Evolutionary conservation across 2,329 filamentous ascomycete species (phyloP).

Genomic region (Capronia americana): DNA sequence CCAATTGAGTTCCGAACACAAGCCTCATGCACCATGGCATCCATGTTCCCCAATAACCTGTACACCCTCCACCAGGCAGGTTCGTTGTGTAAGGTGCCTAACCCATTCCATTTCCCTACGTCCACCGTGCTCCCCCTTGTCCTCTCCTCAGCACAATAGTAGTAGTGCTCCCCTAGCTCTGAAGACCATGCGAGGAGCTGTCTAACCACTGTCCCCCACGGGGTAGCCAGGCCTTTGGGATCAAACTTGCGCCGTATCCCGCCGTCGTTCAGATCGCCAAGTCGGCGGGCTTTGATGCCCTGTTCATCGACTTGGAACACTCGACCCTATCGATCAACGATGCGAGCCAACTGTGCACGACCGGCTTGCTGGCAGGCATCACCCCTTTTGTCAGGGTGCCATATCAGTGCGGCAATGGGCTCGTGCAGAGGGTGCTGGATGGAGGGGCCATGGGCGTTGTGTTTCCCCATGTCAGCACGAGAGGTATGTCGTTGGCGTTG

Average conservation of each 20-base stretch:
- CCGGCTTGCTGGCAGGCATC: slow-evolving; percentile 40
- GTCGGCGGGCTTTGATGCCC: slow-evolving; percentile 45
- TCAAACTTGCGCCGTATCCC: slow-evolving; percentile 42
- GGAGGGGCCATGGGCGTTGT: slow-evolving; percentile 31
- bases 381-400: slow-evolving; percentile 34
- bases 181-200: neutral
- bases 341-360: slow-evolving; percentile 42
- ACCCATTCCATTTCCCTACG: neutral
- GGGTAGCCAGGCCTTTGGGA: slow-evolving; percentile 35
- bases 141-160: neutral
- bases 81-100: slow-evolving; percentile 22
- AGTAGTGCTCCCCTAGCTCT: neutral
- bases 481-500: slow-evolving; percentile 17
- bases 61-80: slow-evolving; percentile 10
- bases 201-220: neutral
- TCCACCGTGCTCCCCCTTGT: neutral
- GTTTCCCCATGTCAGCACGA: slow-evolving; percentile 29
- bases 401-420: slow-evolving; percentile 45
- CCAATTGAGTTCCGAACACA: neutral
- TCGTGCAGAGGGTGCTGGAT: slow-evolving; percentile 34
- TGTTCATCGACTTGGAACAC: slow-evolving; percentile 52
- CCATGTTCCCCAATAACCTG: slow-evolving; percentile 19
- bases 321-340: slow-evolving; percentile 44
- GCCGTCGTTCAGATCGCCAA: slow-evolving; percentile 46
- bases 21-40: slow-evolving; percentile 10